Base-by-base conservation (phyloP, 2,329 filamentous ascomycete genomes). In the Xylariaceae sp. region DNA sequence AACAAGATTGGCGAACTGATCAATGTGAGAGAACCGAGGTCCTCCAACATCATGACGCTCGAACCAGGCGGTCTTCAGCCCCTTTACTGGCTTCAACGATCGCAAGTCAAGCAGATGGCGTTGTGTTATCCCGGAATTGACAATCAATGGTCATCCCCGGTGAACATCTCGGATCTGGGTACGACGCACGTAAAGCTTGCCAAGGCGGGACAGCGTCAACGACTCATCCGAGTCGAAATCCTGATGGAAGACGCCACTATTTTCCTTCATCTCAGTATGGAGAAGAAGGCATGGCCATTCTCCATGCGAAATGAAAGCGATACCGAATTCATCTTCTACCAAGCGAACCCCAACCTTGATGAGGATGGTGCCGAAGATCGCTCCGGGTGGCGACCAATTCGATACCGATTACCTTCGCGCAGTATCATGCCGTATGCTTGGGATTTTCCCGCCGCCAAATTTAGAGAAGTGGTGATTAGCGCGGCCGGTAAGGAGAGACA, bases 371-470 rank as follows among this genome's bases (percentile, higher is more conserved):
- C 82, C 4, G 88, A 90, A 66, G 90, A 97, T 69, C 80, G 87
- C 58, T 92, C 90, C 56, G 90, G 91, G 3, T 99, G 94, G 90
- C 88, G 90, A 64, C 92, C 92, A 1, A 90, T 99, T 62, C 83
- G 91, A 56, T 99, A 99, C 75, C 88, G 93, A 37, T 80, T 99
- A 35, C 95, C 95, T 1, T 87, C 93, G 10, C 83, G 94, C 61
- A 97, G 93, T 74, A 97, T 99, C 74, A 99, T 99, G 94, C 94
- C 95, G 0, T 99, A 99, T 70, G 93, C 94, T 1, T 99, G 94
- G 94, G 95, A 99, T 72, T 99, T 96, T 75, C 95, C 94, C 1
- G 93, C 94, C 1, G 92, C 92, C n/a, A 97, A 96, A 76, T 88
- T 90, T 76, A 96, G 94, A 69, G 94, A 97, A 72, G 84, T 99